These are phyloP conservation scores for Elongisporangium anandrum DNA, from an alignment of 352 stramenopile genomes.

Conservation along the genomic window DNA sequence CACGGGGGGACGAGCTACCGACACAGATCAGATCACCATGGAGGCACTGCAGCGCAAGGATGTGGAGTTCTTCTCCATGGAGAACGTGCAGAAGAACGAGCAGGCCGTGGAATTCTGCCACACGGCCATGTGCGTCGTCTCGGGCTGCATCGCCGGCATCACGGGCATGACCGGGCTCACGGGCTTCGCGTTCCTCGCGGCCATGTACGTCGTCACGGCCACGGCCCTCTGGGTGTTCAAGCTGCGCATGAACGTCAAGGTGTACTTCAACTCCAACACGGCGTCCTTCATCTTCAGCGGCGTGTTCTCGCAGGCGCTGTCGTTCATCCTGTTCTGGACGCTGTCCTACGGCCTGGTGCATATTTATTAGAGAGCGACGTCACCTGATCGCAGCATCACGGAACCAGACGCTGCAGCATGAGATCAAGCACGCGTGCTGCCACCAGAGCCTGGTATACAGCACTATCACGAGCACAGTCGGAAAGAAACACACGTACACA, in stretches of 20 bases:
- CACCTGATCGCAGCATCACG: no score
- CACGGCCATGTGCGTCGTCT: slow-evolving; percentile 82
- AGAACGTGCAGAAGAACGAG: slow-evolving; percentile 84
- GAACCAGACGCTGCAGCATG: background rate
- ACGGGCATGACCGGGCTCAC: slow-evolving; percentile 68
- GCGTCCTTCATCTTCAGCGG: slow-evolving; percentile 67
- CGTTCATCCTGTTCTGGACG: slow-evolving; percentile 89
- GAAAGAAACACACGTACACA: background rate
- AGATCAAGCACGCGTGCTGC: background rate
- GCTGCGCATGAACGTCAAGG: slow-evolving; percentile 66
- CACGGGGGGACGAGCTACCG: background rate
- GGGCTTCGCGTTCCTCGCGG: slow-evolving; percentile 71
- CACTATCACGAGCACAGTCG: background rate
- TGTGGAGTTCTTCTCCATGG: slow-evolving; percentile 86
- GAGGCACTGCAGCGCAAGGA: slow-evolving; percentile 66
- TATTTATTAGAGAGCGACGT: slow-evolving; percentile 68
- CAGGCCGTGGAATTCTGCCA: slow-evolving; percentile 72
- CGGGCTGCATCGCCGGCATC: slow-evolving; percentile 78
- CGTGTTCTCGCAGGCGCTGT: slow-evolving; percentile 71
- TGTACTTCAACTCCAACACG: slow-evolving; percentile 78
- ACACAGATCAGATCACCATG: slow-evolving; percentile 23
- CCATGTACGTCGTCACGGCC: slow-evolving; percentile 64
- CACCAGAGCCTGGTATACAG: background rate
- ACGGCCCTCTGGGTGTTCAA: slow-evolving; percentile 64
- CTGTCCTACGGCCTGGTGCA: slow-evolving; percentile 84